These are phyloP conservation scores for Chlorella sp. DNA, from an alignment of 139 green algal genomes.

Conservation along the genomic window DNA sequence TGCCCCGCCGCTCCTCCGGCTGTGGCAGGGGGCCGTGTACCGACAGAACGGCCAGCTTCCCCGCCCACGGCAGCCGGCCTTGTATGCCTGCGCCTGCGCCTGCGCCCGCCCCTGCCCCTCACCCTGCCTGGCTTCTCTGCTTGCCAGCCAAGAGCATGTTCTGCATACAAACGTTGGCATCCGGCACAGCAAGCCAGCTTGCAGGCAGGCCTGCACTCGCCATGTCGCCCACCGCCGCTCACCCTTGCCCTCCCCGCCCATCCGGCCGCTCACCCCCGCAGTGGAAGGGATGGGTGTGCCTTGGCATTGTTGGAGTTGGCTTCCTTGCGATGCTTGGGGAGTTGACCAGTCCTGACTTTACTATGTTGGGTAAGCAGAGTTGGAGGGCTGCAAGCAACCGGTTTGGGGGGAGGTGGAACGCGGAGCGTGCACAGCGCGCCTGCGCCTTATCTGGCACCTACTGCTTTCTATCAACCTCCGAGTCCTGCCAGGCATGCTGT, in stretches of 20 bases:
- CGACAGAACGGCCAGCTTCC: no score
- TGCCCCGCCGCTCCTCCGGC: no score
- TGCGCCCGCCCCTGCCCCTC: no score
- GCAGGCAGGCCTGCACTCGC: no score
- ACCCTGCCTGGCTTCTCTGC: no score
- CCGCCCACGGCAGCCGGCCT: no score
- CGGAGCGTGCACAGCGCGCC: not conserved
- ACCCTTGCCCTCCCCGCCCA: not conserved
- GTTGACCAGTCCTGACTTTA: not conserved
- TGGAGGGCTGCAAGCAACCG: no score
- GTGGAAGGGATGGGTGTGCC: conserved; percentile 2
- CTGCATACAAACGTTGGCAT: not conserved
- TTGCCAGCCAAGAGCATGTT: no score
- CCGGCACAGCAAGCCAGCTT: not conserved
- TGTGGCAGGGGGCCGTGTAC: no score
- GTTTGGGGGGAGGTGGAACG: no score
- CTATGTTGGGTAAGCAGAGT: not conserved
- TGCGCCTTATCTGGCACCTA: not conserved
- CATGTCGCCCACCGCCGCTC: not conserved
- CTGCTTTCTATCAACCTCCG: not conserved
- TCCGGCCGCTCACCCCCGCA: not conserved
- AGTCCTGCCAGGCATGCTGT: not conserved
- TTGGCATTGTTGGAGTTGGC: conserved; percentile 3
- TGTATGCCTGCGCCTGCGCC: no score
- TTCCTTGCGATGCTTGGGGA: not conserved